Evolutionary conservation across 306 rosid species (phyloP), one percentile per base, ranked within the genome.

Genomic region (Gastrolobium villosum): DNA sequence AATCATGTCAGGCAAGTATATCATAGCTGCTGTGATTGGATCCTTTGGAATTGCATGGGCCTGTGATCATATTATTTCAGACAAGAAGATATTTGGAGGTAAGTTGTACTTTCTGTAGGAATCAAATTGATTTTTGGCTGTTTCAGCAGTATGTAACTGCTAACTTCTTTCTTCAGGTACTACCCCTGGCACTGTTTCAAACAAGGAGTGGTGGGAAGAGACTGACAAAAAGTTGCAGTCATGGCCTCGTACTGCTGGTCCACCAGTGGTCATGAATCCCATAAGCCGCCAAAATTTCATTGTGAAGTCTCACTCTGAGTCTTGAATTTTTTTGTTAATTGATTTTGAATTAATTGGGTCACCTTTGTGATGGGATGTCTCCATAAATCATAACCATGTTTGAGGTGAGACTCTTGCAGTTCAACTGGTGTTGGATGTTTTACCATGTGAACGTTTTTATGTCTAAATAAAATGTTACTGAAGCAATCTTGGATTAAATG

Each of bases 211-310:
- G 98, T 83, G 76, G 82, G 96, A 85, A 76, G 97, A 92, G 88
- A 92, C 98, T 32, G 98, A 94, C 83, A 91, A 87, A 77, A 95
- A 91, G 79, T 88, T 95, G 36, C 94, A 90, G 87, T 82, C 97
- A 50, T 95, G 97, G 99, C 99, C 99, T 64, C 97, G 98, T 0
- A 87, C 92, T 53, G 91, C 91, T 39, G 95, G 95, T 77, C 95
- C 95, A 65, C 95, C 95, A 2, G 94, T 90, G 49, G 92, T 88
- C 60, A 88, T 90, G 89, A 90, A 90, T 63, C 94, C 94, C 80
- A 88, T 90, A 41, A 85, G 84, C 43, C 92, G 90, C 80, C 95
- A 90, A 69, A 90, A 90, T 77, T 90, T 90, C 88, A 86, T 88
- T 46, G 95, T 90, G 74, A 88, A 88, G 85, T 40, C 87, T 43